phyloP scores from a whole-genome alignment of 306 rosid genomes.

The Cucurbita pepo region DNA sequence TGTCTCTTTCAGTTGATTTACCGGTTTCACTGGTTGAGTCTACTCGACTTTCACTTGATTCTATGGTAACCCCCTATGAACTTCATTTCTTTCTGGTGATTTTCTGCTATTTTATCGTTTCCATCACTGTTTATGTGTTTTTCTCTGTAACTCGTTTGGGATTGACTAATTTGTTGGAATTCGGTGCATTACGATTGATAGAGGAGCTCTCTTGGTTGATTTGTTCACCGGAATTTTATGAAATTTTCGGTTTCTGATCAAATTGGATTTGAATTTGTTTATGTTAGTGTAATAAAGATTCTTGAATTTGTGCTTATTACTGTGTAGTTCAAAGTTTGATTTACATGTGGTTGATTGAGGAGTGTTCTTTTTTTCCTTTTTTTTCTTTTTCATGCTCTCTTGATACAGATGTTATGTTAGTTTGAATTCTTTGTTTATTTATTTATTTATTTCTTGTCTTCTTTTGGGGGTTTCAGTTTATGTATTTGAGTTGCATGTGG shows the following conservation, averaged over 20 bases:
- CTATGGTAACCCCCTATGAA: slow-evolving; percentile 47
- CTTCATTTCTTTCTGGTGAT: background rate
- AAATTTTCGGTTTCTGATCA: background rate
- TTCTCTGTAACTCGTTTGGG: slow-evolving; percentile 4
- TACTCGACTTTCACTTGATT: slow-evolving; percentile 21
- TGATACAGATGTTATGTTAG: background rate
- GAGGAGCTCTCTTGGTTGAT: background rate
- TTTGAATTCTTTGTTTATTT: slow-evolving; percentile 8
- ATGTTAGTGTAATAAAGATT: background rate
- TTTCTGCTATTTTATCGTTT: background rate
- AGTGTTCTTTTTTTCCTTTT: background rate
- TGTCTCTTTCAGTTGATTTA: slow-evolving; percentile 17
- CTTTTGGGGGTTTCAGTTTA: slow-evolving; percentile 38
- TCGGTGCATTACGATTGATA: background rate
- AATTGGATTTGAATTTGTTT: background rate
- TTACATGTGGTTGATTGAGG: background rate
- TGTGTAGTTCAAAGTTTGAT: background rate
- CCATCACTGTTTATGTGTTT: slow-evolving; percentile 4
- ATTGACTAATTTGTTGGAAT: background rate
- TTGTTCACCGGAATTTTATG: background rate
- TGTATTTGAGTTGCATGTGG: slow-evolving; percentile 82
- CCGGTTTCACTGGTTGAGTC: slow-evolving; percentile 22
- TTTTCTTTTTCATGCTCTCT: too few relatives aligned
- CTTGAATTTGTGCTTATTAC: background rate
- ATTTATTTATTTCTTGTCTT: slow-evolving; percentile 7